These are phyloP conservation scores for Colletotrichum phormii DNA, from an alignment of 2,329 filamentous ascomycete genomes.

Conservation along the genomic window DNA sequence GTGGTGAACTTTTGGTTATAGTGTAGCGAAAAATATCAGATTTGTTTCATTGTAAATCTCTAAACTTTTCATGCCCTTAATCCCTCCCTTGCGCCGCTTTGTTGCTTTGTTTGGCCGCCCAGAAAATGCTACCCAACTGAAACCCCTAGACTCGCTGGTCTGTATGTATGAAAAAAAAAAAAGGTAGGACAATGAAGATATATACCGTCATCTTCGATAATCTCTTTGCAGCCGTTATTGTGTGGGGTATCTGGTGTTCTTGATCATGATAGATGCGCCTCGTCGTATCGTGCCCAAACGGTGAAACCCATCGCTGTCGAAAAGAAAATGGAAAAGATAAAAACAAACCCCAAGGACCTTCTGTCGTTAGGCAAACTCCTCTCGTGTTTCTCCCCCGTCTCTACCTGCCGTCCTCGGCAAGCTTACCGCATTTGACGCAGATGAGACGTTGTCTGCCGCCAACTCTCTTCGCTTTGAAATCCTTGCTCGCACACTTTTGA, in stretches of 20 bases:
- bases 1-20: background rate
- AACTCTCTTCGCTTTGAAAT: slow-evolving; percentile 71
- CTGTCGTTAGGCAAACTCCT: background rate
- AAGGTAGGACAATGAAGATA: background rate
- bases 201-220: slow-evolving; percentile 6
- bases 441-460: slow-evolving; percentile 66
- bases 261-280: slow-evolving; percentile 30
- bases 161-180: background rate
- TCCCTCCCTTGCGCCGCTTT: background rate
- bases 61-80: background rate
- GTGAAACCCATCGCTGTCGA: slow-evolving; percentile 26
- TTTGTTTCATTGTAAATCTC: background rate
- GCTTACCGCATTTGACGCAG: slow-evolving; percentile 67
- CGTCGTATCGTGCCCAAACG: slow-evolving; percentile 11
- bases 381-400: background rate
- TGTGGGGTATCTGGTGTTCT: slow-evolving; percentile 30
- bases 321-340: slow-evolving; percentile 1
- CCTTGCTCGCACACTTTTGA: slow-evolving; percentile 67
- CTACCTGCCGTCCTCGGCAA: slow-evolving; percentile 36
- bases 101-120: background rate
- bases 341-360: background rate
- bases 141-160: background rate
- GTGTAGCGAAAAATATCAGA: background rate
- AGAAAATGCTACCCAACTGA: background rate
- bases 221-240: slow-evolving; percentile 12